Conservation (phyloP, 768 basidiomycete species). For the Amanita muscaria region DNA sequence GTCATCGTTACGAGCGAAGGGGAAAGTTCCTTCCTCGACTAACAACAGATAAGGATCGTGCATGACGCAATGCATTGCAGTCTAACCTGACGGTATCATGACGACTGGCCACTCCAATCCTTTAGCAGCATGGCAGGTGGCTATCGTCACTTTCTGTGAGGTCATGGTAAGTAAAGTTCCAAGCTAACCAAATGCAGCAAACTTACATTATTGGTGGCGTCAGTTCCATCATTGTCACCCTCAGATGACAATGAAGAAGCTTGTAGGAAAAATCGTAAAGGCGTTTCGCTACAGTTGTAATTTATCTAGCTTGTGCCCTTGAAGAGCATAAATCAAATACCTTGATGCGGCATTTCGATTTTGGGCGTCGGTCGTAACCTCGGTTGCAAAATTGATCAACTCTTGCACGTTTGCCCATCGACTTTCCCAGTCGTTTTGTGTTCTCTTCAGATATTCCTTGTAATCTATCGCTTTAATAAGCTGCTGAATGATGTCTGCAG, state of each 20-base stretch:
- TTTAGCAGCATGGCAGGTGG: constrained; percentile 86
- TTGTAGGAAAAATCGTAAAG: constrained; percentile 65
- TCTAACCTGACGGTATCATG: constrained; percentile 60
- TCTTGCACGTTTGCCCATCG: constrained; percentile 86
- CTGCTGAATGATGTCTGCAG: constrained; percentile 52
- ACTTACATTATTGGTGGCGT: constrained; percentile 25
- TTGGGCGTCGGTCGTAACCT: constrained; percentile 29
- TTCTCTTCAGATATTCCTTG: constrained; percentile 57
- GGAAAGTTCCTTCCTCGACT: constrained; percentile 73
- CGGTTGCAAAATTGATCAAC: constrained; percentile 68
- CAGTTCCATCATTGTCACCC: constrained; percentile 49
- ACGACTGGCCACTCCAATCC: constrained; percentile 92
- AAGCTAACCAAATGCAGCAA: not conserved
- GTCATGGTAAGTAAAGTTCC: not conserved
- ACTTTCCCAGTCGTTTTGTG: constrained; percentile 64
- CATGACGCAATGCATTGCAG: not conserved
- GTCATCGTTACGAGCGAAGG: constrained; percentile 66
- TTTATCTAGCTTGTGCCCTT: not conserved
- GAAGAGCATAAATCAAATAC: not conserved
- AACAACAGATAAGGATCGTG: constrained; percentile 2
- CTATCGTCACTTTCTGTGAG: constrained; percentile 79
- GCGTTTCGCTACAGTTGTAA: constrained; percentile 33
- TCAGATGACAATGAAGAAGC: constrained; percentile 80
- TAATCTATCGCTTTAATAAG: constrained; percentile 55
- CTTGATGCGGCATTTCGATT: constrained; percentile 5